Conservation (phyloP, 2,329 filamentous ascomycete species). For the Aspergillus tanneri region DNA sequence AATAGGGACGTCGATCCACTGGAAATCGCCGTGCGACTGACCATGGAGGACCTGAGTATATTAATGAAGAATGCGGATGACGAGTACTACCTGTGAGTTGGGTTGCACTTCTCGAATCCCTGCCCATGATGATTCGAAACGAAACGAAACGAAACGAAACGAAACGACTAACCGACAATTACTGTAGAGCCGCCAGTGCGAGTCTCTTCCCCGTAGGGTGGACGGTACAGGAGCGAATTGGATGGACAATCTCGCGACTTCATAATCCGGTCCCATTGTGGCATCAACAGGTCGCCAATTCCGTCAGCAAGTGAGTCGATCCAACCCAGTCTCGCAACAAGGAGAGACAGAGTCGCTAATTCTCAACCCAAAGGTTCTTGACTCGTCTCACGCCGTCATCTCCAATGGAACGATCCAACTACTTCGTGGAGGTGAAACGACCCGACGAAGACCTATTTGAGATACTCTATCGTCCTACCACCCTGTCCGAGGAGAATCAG, state of each 20-base stretch:
- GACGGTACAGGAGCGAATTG: conserved; percentile 51
- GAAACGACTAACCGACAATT: conserved; percentile 3
- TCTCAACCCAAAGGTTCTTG: conserved; percentile 50
- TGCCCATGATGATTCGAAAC: too few species aligned
- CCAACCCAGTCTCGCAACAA: too few species aligned
- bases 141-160: not conserved
- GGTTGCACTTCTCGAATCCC: not conserved
- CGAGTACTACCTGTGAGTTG: conserved; percentile 49
- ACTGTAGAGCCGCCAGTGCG: conserved; percentile 48
- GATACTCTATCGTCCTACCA: conserved; percentile 48
- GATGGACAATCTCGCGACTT: conserved; percentile 49
- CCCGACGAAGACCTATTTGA: conserved; percentile 38
- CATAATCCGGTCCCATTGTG: conserved; percentile 51
- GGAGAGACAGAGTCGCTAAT: not conserved
- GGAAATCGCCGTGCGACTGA: conserved; percentile 51
- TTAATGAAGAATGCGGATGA: conserved; percentile 47
- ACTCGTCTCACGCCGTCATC: conserved; percentile 44
- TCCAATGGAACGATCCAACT: conserved; percentile 51
- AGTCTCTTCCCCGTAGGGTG: conserved; percentile 56
- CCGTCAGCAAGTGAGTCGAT: conserved; percentile 43
- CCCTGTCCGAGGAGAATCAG: conserved; percentile 39
- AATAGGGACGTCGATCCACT: conserved; percentile 44
- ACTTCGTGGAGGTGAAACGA: conserved; percentile 51
- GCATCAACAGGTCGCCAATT: conserved; percentile 47
- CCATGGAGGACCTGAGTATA: conserved; percentile 55